Base-by-base conservation (phyloP, 208 protist genomes). In the Herpetomonas tarakana region DNA sequence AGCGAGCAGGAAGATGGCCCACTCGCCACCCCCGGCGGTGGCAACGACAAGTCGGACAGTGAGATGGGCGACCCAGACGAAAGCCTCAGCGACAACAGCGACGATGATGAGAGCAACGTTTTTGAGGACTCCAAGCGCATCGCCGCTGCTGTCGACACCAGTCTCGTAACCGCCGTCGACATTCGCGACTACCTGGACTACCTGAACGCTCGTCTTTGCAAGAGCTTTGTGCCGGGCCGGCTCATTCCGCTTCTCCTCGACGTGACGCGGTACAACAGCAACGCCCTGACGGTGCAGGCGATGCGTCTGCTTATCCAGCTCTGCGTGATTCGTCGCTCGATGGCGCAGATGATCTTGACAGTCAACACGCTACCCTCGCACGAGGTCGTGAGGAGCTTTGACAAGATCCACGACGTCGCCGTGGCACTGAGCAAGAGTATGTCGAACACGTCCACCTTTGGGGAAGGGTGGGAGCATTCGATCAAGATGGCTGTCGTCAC, bases 301-400 rank as follows among this genome's bases (percentile, higher is more conserved):
- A 87, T 86, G 76, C 67, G 74, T 16, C 72, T 92, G 16, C 57
- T 92, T 7, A 74, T 92, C 53, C 66, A 81, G 59, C 69, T 92
- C 25, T 88, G 78, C 47, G 55, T 76, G 14, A 70, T 92, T 35
- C 78, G 75, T 51, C 77, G 78, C 14, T 66, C 39, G 29, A 78
- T 92, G 31, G 81, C 81, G 35, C 74, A 86, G 44, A 49, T 76
- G 26, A 80, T 92, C 29, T 69, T 92, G 28, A 61, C 71, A 27
- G 78, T 92, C 28, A 81, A 92, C 63, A 74, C 81, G 50, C 65
- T 92, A 7, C 85, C 85, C 7, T 86, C 80, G 27, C 22, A 59
- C 0, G 75, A 83, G 53, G 73, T 88, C 1, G 58, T 79, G 16
- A 63, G 62, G 30, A 68, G 69, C 67, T 92, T 92, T 56, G 85